Percentiles rank a stretch among this genome's conserved stretches.
phyloP scores from a whole-genome alignment of 2,329 filamentous ascomycete genomes.

The Microcyclosporella mali region DNA sequence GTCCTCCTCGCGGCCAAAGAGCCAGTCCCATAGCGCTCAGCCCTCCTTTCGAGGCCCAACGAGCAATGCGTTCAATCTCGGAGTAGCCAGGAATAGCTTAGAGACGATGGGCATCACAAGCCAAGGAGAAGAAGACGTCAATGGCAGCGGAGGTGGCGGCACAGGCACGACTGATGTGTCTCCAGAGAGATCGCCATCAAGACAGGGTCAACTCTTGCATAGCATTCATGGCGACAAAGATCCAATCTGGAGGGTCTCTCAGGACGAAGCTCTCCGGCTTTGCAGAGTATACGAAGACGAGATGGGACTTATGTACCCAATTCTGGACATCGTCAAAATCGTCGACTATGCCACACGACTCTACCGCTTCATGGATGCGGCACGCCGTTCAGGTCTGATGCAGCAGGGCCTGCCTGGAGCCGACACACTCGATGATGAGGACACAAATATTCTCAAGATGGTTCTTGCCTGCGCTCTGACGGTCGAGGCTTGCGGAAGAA shows the following conservation, averaged over 20 bases:
- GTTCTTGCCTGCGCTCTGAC: slow-evolving; percentile 72
- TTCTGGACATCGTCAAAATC: slow-evolving; percentile 67
- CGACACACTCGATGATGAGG: slow-evolving; percentile 56
- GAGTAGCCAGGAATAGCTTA: slow-evolving; percentile 78
- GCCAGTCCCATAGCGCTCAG: slow-evolving; percentile 36
- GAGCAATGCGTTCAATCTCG: slow-evolving; percentile 76
- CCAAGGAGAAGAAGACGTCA: slow-evolving; percentile 60
- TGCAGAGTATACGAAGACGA: slow-evolving; percentile 82
- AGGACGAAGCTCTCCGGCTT: slow-evolving; percentile 72
- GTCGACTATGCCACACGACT: slow-evolving; percentile 64
- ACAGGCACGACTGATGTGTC: slow-evolving; percentile 15
- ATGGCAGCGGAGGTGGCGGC: slow-evolving; percentile 19
- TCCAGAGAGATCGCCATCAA: slow-evolving; percentile 11
- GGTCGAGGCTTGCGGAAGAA: slow-evolving; percentile 73
- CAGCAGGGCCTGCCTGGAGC: slow-evolving; percentile 49
- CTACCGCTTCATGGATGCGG: slow-evolving; percentile 66
- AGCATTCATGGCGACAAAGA: slow-evolving; percentile 53
- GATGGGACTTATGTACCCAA: slow-evolving; percentile 85
- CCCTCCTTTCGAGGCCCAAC: slow-evolving; percentile 77
- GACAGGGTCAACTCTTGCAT: slow-evolving; percentile 17
- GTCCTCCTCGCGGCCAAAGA: slow-evolving; percentile 30
- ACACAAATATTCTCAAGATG: slow-evolving; percentile 70
- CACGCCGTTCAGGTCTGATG: slow-evolving; percentile 53
- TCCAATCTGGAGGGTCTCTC: slow-evolving; percentile 71
- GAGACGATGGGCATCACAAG: slow-evolving; percentile 82